Percentiles rank a stretch among this genome's conserved stretches.
phyloP scores from a whole-genome alignment of 108 stramenopile species.

The Nitzschia inconspicua region DNA sequence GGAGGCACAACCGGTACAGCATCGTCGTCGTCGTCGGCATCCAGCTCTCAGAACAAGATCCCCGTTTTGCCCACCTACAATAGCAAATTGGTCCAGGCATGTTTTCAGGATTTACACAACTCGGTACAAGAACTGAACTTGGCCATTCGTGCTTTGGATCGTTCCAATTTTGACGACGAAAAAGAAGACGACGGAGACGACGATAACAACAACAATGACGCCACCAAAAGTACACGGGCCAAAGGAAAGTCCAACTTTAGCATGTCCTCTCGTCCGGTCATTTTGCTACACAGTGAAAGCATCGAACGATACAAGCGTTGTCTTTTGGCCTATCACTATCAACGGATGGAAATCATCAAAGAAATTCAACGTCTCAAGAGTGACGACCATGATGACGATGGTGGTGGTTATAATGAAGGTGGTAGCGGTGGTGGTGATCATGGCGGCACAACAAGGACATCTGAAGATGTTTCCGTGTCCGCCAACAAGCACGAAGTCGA shows the following conservation, averaged over 20 bases:
- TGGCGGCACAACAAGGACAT: background rate
- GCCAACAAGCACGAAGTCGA: constrained; percentile 25
- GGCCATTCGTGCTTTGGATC: constrained; percentile 38
- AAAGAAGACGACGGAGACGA: background rate
- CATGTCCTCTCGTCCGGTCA: constrained; percentile 57
- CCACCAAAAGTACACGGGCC: background rate
- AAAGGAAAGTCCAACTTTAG: constrained; percentile 37
- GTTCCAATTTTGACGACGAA: background rate
- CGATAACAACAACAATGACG: background rate
- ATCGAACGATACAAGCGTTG: constrained; percentile 93
- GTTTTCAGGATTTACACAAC: constrained; percentile 53
- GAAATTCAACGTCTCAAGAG: background rate
- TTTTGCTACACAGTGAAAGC: constrained; percentile 82
- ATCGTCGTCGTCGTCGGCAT: background rate
- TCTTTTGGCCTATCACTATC: constrained; percentile 86
- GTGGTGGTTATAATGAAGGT: too few species aligned
- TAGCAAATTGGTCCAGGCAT: constrained; percentile 61
- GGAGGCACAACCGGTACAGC: background rate
- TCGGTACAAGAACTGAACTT: constrained; percentile 58
- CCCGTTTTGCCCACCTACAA: constrained; percentile 90
- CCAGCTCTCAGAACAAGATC: background rate
- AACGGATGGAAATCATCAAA: constrained; percentile 61
- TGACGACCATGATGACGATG: background rate
- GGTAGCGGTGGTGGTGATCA: background rate
- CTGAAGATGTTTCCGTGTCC: background rate